Evolutionary conservation across 345 rosid genomes (phyloP).

Genomic region (Rhizophora mangle): DNA sequence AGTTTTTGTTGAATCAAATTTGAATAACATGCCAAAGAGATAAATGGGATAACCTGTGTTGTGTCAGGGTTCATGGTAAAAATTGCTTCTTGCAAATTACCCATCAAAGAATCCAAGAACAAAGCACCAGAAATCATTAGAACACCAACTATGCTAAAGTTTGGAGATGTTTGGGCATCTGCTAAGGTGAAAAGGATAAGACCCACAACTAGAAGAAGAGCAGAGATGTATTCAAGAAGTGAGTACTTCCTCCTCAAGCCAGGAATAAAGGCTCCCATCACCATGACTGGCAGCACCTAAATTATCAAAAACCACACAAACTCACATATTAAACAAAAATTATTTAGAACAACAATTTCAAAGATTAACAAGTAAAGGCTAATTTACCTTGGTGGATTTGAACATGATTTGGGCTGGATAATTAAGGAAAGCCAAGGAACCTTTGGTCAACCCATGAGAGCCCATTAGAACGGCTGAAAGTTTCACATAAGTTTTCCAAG

Average conservation of each 20-base stretch:
- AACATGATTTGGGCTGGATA: conserved; percentile 95
- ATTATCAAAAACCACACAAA: conserved; percentile 9
- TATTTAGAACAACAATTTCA: neutral
- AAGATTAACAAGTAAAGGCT: neutral
- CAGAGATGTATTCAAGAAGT: conserved; percentile 72
- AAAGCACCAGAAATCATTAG: conserved; percentile 88
- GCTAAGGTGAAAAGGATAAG: conserved; percentile 89
- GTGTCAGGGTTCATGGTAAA: conserved; percentile 81
- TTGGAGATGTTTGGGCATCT: conserved; percentile 89
- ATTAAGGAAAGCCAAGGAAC: conserved; percentile 92
- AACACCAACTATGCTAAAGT: conserved; percentile 79
- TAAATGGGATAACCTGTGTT: conserved; percentile 51
- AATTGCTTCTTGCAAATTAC: conserved; percentile 90
- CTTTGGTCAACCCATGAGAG: conserved; percentile 93
- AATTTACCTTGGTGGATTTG: conserved; percentile 91
- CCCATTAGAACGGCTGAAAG: conserved; percentile 99
- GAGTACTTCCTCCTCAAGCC: conserved; percentile 90
- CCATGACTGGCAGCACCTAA: conserved; percentile 92
- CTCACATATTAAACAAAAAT: no score
- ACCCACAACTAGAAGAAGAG: conserved; percentile 74
- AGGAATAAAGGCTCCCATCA: conserved; percentile 95
- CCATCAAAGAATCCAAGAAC: conserved; percentile 79
- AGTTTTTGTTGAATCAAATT: neutral
- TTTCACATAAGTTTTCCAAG: conserved; percentile 90
- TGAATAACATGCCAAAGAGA: neutral